phyloP scores from a whole-genome alignment of 805 yeast species.

The Candida sanyiensis region DNA sequence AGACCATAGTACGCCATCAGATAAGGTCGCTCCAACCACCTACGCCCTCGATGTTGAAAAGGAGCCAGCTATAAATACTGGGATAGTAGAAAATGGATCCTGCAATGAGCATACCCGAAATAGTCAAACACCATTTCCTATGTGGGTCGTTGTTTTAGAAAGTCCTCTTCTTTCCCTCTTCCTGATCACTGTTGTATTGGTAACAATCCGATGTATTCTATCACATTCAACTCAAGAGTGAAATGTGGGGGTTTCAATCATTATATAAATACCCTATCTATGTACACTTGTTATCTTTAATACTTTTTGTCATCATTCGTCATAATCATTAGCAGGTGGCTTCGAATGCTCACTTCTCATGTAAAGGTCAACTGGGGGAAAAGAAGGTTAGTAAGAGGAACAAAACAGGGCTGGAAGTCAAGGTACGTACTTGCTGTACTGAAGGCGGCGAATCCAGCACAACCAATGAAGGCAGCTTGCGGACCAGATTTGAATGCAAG shows the following conservation, averaged over 20 bases:
- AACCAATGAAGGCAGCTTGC: conserved; percentile 82
- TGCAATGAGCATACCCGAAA: neutral
- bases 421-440: conserved; percentile 53
- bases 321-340: conserved; percentile 88
- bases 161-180: conserved; percentile 1
- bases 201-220: neutral
- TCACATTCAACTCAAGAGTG: neutral
- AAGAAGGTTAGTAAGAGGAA: conserved; percentile 1
- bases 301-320: conserved; percentile 34
- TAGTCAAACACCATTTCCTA: neutral
- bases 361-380: conserved; percentile 57
- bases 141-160: neutral
- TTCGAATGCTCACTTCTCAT: conserved; percentile 76
- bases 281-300: too few species aligned
- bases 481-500: conserved; percentile 92
- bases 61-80: too few species aligned
- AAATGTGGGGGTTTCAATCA: too few species aligned
- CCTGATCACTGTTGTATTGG: conserved; percentile 3
- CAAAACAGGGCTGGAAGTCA: conserved; percentile 3
- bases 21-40: conserved; percentile 7
- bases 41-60: neutral
- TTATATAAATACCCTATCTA: too few species aligned
- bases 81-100: too few species aligned
- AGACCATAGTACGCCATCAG: too few species aligned
- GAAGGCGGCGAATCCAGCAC: conserved; percentile 97